Percentiles rank a stretch among this genome's conserved stretches.
These are phyloP conservation scores for Neurospora hispaniola DNA, from an alignment of 495 filamentous ascomycete species.

Conservation along the genomic window DNA sequence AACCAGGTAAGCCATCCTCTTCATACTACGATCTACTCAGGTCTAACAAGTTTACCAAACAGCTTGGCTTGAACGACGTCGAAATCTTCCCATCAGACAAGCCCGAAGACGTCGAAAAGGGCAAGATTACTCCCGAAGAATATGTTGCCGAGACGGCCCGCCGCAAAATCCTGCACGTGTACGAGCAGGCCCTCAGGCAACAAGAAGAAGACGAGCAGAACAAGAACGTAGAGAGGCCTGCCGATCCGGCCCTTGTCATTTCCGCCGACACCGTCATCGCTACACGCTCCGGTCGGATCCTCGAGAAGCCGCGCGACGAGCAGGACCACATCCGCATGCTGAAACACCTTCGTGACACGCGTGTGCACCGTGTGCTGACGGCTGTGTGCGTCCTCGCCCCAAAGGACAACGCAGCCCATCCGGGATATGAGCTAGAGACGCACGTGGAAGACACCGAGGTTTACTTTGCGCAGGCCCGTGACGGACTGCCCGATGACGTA, in stretches of 20 bases:
- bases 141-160: constrained; percentile 84
- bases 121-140: constrained; percentile 62
- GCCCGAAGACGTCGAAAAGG: constrained; percentile 74
- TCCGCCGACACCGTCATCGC: constrained; percentile 91
- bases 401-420: constrained; percentile 58
- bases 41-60: not conserved
- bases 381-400: constrained; percentile 74
- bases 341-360: constrained; percentile 60
- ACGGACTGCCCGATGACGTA: constrained; percentile 56
- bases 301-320: constrained; percentile 82
- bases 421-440: constrained; percentile 74
- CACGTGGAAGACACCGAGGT: constrained; percentile 84
- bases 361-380: constrained; percentile 67
- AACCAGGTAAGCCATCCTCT: constrained; percentile 33
- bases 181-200: constrained; percentile 51
- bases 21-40: not conserved
- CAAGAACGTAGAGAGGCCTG: not conserved
- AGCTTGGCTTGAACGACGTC: constrained; percentile 64
- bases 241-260: constrained; percentile 74
- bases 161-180: constrained; percentile 71
- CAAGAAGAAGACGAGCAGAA: constrained; percentile 25
- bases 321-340: constrained; percentile 78
- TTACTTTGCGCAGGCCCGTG: constrained; percentile 59
- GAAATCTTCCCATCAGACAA: constrained; percentile 73
- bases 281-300: constrained; percentile 56